Conservation (phyloP, 108 stramenopile species). For the Parietichytrium sp. region DNA sequence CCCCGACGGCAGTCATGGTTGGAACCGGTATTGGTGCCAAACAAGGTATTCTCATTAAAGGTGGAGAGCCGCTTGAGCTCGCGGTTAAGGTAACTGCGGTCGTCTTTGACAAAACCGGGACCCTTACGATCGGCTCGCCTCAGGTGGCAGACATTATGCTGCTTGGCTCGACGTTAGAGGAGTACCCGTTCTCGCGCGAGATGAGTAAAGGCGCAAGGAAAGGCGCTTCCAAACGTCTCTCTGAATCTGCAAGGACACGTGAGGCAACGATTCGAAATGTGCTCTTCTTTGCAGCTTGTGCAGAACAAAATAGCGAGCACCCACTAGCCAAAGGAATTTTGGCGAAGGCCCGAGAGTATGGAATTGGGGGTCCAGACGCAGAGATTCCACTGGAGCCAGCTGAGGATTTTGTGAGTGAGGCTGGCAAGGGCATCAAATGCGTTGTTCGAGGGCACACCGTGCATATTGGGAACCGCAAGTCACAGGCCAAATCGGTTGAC, state of each 20-base stretch:
- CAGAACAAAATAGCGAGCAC: slow-evolving; percentile 65
- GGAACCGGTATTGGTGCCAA: slow-evolving; percentile 91
- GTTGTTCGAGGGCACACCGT: background rate
- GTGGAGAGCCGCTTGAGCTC: slow-evolving; percentile 87
- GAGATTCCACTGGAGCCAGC: background rate
- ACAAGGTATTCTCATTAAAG: slow-evolving; percentile 93
- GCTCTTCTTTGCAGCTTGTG: slow-evolving; percentile 59
- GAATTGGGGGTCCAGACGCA: background rate
- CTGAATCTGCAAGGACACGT: background rate
- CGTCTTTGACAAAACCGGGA: slow-evolving; percentile 97
- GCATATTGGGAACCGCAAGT: background rate
- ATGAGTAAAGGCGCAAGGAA: too few species aligned
- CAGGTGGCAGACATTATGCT: slow-evolving; percentile 45
- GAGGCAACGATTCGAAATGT: slow-evolving; percentile 51
- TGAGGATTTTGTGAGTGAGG: background rate
- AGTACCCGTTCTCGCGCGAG: background rate
- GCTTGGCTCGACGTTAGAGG: background rate
- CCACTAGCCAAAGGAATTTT: slow-evolving; percentile 59
- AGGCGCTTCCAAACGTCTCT: too few species aligned
- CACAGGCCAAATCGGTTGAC: background rate
- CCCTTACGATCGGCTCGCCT: slow-evolving; percentile 80
- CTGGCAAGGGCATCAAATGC: slow-evolving; percentile 9
- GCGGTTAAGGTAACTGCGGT: slow-evolving; percentile 76
- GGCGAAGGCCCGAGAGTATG: background rate
- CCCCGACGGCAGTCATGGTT: slow-evolving; percentile 95